phyloP scores from a whole-genome alignment of 768 basidiomycete genomes.

The Kwoniella pini region DNA sequence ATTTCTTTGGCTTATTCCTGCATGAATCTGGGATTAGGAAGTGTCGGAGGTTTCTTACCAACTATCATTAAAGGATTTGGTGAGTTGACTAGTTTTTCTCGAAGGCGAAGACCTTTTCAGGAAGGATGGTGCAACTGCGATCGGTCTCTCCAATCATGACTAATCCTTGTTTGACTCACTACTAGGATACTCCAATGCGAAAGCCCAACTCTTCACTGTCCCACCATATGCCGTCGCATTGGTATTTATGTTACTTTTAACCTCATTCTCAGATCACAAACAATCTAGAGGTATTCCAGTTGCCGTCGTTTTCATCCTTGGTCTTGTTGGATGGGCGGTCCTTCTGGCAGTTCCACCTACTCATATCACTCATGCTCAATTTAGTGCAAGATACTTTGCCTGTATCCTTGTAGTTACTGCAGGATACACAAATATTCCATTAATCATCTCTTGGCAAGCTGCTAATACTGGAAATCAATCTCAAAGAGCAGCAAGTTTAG shows the following conservation, averaged over 20 bases:
- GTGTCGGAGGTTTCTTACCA: constrained; percentile 52
- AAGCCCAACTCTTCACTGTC: constrained; percentile 54
- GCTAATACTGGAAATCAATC: constrained; percentile 52
- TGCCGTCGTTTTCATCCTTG: constrained; percentile 50
- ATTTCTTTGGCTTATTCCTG: constrained; percentile 39
- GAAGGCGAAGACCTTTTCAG: too few relatives aligned
- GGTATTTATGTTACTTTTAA: constrained; percentile 52
- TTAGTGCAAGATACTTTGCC: constrained; percentile 56
- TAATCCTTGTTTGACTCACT: too few relatives aligned
- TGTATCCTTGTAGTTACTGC: constrained; percentile 53
- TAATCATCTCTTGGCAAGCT: constrained; percentile 52
- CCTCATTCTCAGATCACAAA: constrained; percentile 45
- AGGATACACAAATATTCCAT: constrained; percentile 34
- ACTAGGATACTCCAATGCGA: constrained; percentile 43
- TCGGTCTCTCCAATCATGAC: too few relatives aligned
- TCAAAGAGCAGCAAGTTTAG: constrained; percentile 54
- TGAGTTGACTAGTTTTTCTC: too few relatives aligned
- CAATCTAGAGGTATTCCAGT: constrained; percentile 47
- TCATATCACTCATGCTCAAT: constrained; percentile 28
- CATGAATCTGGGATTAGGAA: constrained; percentile 32
- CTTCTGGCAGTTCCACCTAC: constrained; percentile 45
- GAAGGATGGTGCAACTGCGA: not conserved
- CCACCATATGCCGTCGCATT: constrained; percentile 56
- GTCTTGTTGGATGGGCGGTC: constrained; percentile 54
- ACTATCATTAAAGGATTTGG: constrained; percentile 55